Evolutionary conservation across 192 early-diverging fungal species (phyloP), one percentile per base, ranked within the genome.

Genomic region (Coemansia sp.): DNA sequence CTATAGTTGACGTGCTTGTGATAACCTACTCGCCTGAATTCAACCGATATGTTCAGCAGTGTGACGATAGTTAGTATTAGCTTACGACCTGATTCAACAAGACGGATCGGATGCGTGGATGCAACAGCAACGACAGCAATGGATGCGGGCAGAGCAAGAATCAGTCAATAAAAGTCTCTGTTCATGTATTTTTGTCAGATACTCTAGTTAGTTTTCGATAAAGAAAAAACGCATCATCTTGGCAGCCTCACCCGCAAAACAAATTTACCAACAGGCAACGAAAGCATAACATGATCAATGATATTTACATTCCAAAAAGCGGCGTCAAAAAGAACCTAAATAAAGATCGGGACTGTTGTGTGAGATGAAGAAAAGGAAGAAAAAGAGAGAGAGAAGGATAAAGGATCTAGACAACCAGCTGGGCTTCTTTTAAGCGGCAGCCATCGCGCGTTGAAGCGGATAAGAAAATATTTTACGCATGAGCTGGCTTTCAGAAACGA

Each of bases 161-260:
- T 72, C 70, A 72, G 70, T 36, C 44, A 48, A 25, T 7, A 41
- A 47, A 56, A 38, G 45, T 66, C 38, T 68, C 45, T 15, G 61
- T 67, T 74, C 71, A 74, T 68, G 37, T 27, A 36, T 27, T 36
- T 59, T 61, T 48, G 34, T 79, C 70, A 79, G 52, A 72, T 57
- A 79, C 75, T 79, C 75, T 79, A 79, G 75, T 79, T 72, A 72
- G 45, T 71, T 57, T 68, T 47, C 57, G 59, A 56, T 64, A 37
- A 58, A 72, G 53, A 58, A 72, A 47, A 62, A 31, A 52, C 33
- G 53, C 75, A 79, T 79, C 75, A 79, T 58, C 41, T 62, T 45
- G 20, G 61, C n/a, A n/a, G n/a, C 50, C 4, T 22, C 5, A 11
- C 60, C 6, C 45, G 22, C 45, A 23, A 48, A 30, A 23, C 6